Conservation (phyloP, 1,139 yeast species). For the Taiozyma sp. region DNA sequence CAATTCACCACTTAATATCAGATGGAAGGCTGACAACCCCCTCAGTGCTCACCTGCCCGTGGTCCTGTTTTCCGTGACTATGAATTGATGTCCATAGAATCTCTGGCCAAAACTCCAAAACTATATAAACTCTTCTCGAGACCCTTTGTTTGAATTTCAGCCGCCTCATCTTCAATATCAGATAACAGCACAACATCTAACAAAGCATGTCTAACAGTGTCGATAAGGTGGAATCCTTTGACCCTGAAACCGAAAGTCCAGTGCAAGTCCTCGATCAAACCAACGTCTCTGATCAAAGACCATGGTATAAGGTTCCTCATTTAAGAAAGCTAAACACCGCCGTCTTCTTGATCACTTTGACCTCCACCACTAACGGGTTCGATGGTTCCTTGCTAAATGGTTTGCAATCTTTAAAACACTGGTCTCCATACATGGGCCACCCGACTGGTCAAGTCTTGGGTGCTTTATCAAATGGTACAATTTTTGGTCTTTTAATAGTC, state of each 20-base stretch:
- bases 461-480: slow-evolving; percentile 43
- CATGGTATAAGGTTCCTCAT: slow-evolving; percentile 33
- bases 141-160: too few species aligned
- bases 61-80: too few species aligned
- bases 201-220: not conserved
- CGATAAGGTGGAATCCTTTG: not conserved
- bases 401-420: slow-evolving; percentile 37
- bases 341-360: slow-evolving; percentile 35
- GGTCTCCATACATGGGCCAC: slow-evolving; percentile 34
- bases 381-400: slow-evolving; percentile 52
- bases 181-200: too few species aligned
- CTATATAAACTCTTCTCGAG: too few species aligned
- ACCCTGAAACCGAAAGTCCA: not conserved
- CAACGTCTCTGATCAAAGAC: slow-evolving; percentile 10
- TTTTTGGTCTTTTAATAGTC: slow-evolving; percentile 36
- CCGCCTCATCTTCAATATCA: too few species aligned
- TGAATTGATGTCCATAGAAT: too few species aligned
- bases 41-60: too few species aligned
- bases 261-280: not conserved
- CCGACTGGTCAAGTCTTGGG: slow-evolving; percentile 42
- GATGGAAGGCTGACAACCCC: too few species aligned
- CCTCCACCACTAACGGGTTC: slow-evolving; percentile 44
- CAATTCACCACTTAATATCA: too few species aligned
- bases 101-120: too few species aligned
- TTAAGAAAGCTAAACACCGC: slow-evolving; percentile 32